Base-by-base conservation (phyloP, 2,329 filamentous ascomycete genomes). In the Diaporthe sp. region DNA sequence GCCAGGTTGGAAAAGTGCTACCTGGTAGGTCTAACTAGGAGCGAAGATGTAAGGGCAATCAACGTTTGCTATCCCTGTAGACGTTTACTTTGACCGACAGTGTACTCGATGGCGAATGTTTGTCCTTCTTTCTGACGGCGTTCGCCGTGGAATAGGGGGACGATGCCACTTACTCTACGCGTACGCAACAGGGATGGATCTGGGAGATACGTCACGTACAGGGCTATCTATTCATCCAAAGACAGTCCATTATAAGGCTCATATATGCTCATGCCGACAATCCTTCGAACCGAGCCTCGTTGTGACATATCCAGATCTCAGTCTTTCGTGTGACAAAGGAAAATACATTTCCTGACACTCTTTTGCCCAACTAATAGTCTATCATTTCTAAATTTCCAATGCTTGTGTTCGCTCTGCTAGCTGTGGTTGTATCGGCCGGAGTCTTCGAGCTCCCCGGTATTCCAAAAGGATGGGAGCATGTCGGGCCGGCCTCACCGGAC, bases 251-350 rank as follows among this genome's bases (percentile, higher is more conserved):
- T 22, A 1, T 0, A 22, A 49, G 44, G 19, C 17, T 49, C 19
- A 4, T 22, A 2, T 49, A 7, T 19, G 19, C 19, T 49, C 44
- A 10, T 49, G 15, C 7, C 6, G 6, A 1, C 0, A 46, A 2
- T 9, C 7, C 0, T 22, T 49, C 0, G 44, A 49, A 10, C 2
- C 3, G 1, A 3, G 3, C 44, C 17, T 49, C 17, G 1, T 22
- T 0, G 44, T 22, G 4, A 17, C 7, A 49, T 49, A 2, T 22
- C 10, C 44, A 22, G 8, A 9, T 22, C 19, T 46, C 7, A 4
- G 8, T 49, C 44, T 10, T 49, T 49, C 44, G 3, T 49, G 22
- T 22, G 17, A 22, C 1, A 22, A 8, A 49, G 19, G 44, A 22
- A 49, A 49, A 9, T 6, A 9, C 2, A 10, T 3, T 49, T 49